phyloP scores from a whole-genome alignment of 441 rosid genomes.

The Erodium chrysanthum region DNA sequence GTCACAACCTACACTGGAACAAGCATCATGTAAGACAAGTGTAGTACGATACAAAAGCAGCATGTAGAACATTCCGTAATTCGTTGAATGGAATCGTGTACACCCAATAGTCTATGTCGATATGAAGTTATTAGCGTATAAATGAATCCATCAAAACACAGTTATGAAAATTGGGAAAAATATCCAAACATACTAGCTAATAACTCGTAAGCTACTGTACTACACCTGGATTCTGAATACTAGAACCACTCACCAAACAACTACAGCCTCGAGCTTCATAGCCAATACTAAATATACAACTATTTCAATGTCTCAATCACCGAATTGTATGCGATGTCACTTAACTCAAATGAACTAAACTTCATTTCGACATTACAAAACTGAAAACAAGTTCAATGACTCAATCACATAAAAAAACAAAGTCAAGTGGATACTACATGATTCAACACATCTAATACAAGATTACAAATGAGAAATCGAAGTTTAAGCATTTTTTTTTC shows the following conservation, averaged over 20 bases:
- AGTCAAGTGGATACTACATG: neutral
- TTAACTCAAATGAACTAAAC: neutral
- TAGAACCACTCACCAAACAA: neutral
- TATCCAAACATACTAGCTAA: neutral
- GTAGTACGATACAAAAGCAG: neutral
- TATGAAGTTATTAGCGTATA: neutral
- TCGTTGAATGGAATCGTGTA: neutral
- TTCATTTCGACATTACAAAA: neutral
- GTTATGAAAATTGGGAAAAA: neutral
- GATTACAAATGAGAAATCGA: neutral
- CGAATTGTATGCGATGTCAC: too few relatives aligned
- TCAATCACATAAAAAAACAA: neutral
- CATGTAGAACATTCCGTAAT: neutral
- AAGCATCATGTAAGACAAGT: neutral
- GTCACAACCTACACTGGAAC: neutral
- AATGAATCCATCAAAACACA: neutral
- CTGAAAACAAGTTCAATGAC: neutral
- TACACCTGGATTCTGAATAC: neutral
- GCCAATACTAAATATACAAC: neutral
- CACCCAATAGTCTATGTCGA: neutral
- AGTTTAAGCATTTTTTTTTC: neutral
- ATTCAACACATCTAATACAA: neutral
- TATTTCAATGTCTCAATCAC: too few relatives aligned
- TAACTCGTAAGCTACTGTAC: neutral
- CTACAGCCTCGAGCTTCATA: neutral